phyloP scores from a whole-genome alignment of 805 yeast genomes.

The Candida parachauliodes region DNA sequence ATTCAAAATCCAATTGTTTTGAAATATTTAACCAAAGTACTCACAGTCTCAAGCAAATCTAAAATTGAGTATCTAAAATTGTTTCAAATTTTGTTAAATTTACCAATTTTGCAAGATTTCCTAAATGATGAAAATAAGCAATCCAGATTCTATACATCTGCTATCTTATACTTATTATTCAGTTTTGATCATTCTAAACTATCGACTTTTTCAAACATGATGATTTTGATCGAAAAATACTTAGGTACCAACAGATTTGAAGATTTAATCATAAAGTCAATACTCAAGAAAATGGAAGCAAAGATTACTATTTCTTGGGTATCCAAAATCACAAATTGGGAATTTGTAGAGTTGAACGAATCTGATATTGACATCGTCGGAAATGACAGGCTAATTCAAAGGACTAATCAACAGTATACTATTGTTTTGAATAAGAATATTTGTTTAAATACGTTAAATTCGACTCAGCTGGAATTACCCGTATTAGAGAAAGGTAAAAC shows the following conservation, averaged over 20 bases:
- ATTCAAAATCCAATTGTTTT: conserved; percentile 37
- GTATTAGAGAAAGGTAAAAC: conserved; percentile 7
- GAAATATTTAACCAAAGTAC: conserved; percentile 39
- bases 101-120: conserved; percentile 29
- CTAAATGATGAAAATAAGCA: conserved; percentile 19
- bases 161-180: conserved; percentile 50
- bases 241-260: conserved; percentile 58
- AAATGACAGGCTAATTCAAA: conserved; percentile 40
- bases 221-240: conserved; percentile 35
- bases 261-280: conserved; percentile 58
- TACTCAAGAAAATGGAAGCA: conserved; percentile 58
- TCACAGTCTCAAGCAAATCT: conserved; percentile 32
- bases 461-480: neutral
- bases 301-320: conserved; percentile 59
- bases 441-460: conserved; percentile 45
- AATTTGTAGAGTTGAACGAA: conserved; percentile 42
- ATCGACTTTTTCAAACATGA: conserved; percentile 46
- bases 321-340: conserved; percentile 62
- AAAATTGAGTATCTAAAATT: conserved; percentile 46
- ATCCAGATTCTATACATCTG: conserved; percentile 40
- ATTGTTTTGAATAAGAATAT: conserved; percentile 49
- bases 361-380: conserved; percentile 44
- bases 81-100: conserved; percentile 62
- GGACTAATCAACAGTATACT: conserved; percentile 41
- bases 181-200: conserved; percentile 41